These are phyloP conservation scores for Populus euphratica DNA, from an alignment of 345 rosid species.

Conservation along the genomic window DNA sequence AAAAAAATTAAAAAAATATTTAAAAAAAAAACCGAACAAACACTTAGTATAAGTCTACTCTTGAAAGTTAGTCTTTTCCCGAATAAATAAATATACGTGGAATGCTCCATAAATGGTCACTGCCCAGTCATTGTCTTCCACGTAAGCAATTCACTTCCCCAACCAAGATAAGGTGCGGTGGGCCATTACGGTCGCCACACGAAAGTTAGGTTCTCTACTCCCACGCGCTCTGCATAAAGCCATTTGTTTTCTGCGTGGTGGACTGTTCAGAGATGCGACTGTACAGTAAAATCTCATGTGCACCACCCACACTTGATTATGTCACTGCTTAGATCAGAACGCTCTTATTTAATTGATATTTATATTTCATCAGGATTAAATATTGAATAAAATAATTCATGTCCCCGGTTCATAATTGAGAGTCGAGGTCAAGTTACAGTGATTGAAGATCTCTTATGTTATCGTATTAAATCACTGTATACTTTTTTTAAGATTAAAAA, in stretches of 20 bases:
- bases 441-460: background rate
- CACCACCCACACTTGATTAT: background rate
- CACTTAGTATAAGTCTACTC: background rate
- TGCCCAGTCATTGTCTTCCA: slow-evolving; percentile 19
- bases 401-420: background rate
- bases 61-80: background rate
- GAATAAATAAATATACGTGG: no score
- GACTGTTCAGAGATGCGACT: background rate
- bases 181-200: background rate
- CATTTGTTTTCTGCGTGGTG: background rate
- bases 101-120: background rate
- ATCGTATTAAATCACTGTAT: background rate
- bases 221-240: background rate
- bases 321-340: slow-evolving; percentile 24
- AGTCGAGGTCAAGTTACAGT: background rate
- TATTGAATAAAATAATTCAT: background rate
- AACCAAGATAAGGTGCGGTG: slow-evolving; percentile 18
- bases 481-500: background rate
- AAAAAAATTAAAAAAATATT: no score
- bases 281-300: background rate
- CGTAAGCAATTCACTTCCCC: slow-evolving; percentile 4
- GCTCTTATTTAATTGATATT: background rate
- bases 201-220: no score
- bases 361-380: no score
- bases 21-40: no score